Evolutionary conservation across 345 rosid genomes (phyloP), one percentile per base, ranked within the genome.

Genomic region (Citrus sp.): DNA sequence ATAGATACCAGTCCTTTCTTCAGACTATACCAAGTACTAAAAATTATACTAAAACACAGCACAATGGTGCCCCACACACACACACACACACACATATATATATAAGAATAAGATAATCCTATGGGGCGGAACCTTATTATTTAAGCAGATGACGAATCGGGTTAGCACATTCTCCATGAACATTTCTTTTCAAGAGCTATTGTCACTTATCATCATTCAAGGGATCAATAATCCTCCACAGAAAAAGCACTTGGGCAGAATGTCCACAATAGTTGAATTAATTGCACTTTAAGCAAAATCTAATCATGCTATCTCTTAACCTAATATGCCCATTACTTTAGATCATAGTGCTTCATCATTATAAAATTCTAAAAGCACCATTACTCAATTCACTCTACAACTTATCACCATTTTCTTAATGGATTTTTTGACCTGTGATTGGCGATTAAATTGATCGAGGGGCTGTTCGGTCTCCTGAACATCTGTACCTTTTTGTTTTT

Each of bases 281-380:
- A 79, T 84, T 81, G 78, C 78, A 76, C 69, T 77, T 77, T 77
- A 82, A 79, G 85, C 79, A 79, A 82, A 60, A 30, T 71, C 77
- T 30, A 76, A 80, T 70, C 79, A 80, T 63, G 68, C 22, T 78
- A 16, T 79, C 74, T 73, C 76, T 34, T 56, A 27, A 25, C 46
- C 56, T 13, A 63, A 61, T 49, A 49, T 70, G 67, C 65, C 72
- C 80, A 67, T 84, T 24, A 77, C 80, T 72, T 18, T 69, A 40
- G 75, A 30, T 54, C 73, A 25, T 78, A 56, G 82, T 72, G 80
- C 73, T 60, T 27, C 72, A 18, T 34, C 9, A 61, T 61, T 28
- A 35, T 37, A 34, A 77, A 22, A 51, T 42, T 65, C 19, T 13
- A 56, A 72, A 24, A 64, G 62, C 59, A 22, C 30, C 58, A 63